Evolutionary conservation across 768 basidiomycete species (phyloP).

Genomic region (Lepiota brunneoincarnata): DNA sequence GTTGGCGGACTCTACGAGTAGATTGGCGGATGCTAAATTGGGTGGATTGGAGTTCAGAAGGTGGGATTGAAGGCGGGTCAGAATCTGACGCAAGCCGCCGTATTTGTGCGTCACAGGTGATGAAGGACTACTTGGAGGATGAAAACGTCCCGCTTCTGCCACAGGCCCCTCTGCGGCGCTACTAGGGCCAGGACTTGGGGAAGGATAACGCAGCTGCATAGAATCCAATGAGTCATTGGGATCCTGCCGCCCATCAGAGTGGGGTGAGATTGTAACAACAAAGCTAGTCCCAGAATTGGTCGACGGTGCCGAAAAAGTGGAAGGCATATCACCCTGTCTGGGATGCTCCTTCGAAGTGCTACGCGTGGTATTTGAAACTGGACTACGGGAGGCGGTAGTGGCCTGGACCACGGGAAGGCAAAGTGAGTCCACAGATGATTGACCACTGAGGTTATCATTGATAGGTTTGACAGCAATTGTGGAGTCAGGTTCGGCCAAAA

Average conservation of each 20-base stretch:
- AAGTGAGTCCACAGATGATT: neutral
- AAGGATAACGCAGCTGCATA: neutral
- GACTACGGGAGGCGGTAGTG: neutral
- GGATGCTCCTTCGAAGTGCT: neutral
- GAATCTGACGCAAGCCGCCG: slow-evolving; percentile 8
- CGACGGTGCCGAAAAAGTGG: neutral
- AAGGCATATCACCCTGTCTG: neutral
- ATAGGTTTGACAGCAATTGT: neutral
- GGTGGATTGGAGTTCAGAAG: neutral
- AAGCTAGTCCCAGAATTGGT: neutral
- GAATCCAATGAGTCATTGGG: neutral
- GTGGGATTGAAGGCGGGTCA: neutral
- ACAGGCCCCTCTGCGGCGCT: neutral
- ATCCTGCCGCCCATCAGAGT: neutral
- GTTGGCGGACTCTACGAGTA: slow-evolving; percentile 4
- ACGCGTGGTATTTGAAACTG: neutral
- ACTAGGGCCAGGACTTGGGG: slow-evolving; percentile 1
- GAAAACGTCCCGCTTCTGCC: neutral
- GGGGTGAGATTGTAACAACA: neutral
- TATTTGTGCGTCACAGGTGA: neutral
- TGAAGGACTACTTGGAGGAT: neutral
- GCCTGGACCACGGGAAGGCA: neutral
- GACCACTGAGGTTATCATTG: neutral
- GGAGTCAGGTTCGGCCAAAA: neutral
- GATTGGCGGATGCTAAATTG: slow-evolving; percentile 5